phyloP scores from a whole-genome alignment of 345 rosid genomes.

The Sisymbrium altissimum region DNA sequence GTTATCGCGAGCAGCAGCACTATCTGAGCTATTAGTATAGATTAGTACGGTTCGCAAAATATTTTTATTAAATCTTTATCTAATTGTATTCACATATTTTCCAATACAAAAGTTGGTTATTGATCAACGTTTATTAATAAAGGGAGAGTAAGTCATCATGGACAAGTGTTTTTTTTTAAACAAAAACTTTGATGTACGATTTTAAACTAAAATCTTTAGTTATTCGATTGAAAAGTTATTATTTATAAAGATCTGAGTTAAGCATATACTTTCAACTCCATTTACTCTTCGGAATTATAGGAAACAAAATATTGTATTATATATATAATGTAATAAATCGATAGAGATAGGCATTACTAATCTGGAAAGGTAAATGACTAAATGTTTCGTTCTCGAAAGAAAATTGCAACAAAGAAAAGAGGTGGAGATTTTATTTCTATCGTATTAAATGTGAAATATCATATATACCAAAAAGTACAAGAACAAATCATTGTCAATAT shows the following conservation, averaged over 20 bases:
- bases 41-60: not conserved
- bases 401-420: not conserved
- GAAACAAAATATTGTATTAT: no score
- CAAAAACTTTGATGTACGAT: no score
- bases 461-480: not conserved
- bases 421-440: not conserved
- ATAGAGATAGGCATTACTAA: no score
- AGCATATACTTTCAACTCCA: no score
- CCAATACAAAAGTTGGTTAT: not conserved
- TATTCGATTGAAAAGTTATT: no score
- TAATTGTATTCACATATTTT: not conserved
- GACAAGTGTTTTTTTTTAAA: not conserved
- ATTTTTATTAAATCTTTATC: not conserved
- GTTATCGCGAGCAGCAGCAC: not conserved
- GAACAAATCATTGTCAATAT: slow-evolving; percentile 25
- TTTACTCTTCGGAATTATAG: no score
- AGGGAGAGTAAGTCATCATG: not conserved
- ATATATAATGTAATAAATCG: no score
- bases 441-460: slow-evolving; percentile 1
- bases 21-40: not conserved
- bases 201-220: no score
- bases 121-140: not conserved
- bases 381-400: no score
- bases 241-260: no score
- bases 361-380: not conserved